Evolutionary conservation across 2,329 filamentous ascomycete genomes (phyloP).

Genomic region (Dactylonectria macrodidyma): DNA sequence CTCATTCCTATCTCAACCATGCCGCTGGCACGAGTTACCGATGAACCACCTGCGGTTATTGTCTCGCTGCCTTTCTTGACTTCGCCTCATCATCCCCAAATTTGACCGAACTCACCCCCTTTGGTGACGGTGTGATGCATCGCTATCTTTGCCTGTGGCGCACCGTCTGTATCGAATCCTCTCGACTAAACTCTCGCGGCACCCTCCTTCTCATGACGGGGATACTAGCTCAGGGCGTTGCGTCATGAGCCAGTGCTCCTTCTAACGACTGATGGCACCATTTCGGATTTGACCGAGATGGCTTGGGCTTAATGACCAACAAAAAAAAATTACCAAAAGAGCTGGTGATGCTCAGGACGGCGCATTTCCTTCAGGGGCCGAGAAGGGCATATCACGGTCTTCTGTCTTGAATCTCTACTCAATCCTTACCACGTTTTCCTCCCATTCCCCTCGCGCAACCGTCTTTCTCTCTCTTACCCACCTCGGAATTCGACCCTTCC

Average conservation of each 20-base stretch:
- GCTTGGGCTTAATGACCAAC: slow-evolving; percentile 47
- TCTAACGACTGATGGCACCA: slow-evolving; percentile 41
- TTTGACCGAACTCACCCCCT: slow-evolving; percentile 34
- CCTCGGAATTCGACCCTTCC: slow-evolving; percentile 38
- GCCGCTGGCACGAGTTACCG: slow-evolving; percentile 28
- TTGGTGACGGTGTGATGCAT: slow-evolving; percentile 40
- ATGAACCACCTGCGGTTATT: slow-evolving; percentile 23
- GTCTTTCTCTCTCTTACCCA: slow-evolving; percentile 40
- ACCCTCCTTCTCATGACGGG: slow-evolving; percentile 37
- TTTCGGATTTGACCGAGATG: slow-evolving; percentile 40
- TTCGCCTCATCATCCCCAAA: slow-evolving; percentile 33
- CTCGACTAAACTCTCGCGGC: slow-evolving; percentile 35
- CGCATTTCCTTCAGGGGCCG: slow-evolving; percentile 38
- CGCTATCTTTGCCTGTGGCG: slow-evolving; percentile 35
- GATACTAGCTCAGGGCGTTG: slow-evolving; percentile 34
- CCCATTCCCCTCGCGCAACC: slow-evolving; percentile 43
- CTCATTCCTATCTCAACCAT: slow-evolving; percentile 40
- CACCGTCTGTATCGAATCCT: slow-evolving; percentile 41
- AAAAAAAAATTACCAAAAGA: slow-evolving; percentile 35
- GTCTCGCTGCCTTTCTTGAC: slow-evolving; percentile 17
- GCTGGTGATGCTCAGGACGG: slow-evolving; percentile 41
- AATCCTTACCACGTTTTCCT: slow-evolving; percentile 43
- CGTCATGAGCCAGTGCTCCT: slow-evolving; percentile 41
- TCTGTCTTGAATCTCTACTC: slow-evolving; percentile 48
- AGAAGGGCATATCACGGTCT: slow-evolving; percentile 50